phyloP scores from a whole-genome alignment of 2,329 filamentous ascomycete species.

The Fusarium sp. region DNA sequence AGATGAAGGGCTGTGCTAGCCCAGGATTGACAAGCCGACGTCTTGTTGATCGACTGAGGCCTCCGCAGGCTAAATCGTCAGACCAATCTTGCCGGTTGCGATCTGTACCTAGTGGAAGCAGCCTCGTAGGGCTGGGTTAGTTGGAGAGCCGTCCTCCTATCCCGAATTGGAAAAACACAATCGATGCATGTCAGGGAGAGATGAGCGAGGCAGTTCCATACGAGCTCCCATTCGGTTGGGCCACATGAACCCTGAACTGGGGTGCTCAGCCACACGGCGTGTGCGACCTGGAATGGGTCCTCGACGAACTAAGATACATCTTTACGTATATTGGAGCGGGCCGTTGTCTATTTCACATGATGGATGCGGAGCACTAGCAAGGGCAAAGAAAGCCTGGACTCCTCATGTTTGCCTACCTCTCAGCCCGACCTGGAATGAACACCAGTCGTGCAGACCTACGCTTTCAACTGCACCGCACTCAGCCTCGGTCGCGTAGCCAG shows the following conservation, averaged over 20 bases:
- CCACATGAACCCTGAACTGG: background rate
- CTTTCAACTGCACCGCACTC: too few relatives aligned
- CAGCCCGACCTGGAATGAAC: too few relatives aligned
- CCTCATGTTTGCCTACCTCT: too few relatives aligned
- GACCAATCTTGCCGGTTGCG: background rate
- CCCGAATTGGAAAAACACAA: conserved; percentile 20
- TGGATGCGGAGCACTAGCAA: too few relatives aligned
- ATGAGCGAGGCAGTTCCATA: background rate
- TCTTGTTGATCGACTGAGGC: conserved; percentile 10
- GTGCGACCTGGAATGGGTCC: background rate
- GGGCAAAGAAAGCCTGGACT: too few relatives aligned
- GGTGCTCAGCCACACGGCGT: conserved; percentile 16
- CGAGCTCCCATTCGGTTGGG: background rate
- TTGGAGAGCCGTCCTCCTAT: conserved; percentile 25
- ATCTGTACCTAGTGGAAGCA: background rate
- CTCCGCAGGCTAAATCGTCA: background rate
- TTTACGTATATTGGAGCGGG: too few relatives aligned
- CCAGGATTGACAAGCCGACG: background rate
- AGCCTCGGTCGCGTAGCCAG: too few relatives aligned
- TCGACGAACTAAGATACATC: too few relatives aligned
- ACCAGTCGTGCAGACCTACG: too few relatives aligned
- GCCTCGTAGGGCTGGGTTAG: conserved; percentile 30
- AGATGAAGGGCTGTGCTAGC: background rate
- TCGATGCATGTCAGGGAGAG: background rate
- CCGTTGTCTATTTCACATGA: too few relatives aligned